phyloP scores from a whole-genome alignment of 2,329 filamentous ascomycete genomes.

The Fusarium liriodendri region DNA sequence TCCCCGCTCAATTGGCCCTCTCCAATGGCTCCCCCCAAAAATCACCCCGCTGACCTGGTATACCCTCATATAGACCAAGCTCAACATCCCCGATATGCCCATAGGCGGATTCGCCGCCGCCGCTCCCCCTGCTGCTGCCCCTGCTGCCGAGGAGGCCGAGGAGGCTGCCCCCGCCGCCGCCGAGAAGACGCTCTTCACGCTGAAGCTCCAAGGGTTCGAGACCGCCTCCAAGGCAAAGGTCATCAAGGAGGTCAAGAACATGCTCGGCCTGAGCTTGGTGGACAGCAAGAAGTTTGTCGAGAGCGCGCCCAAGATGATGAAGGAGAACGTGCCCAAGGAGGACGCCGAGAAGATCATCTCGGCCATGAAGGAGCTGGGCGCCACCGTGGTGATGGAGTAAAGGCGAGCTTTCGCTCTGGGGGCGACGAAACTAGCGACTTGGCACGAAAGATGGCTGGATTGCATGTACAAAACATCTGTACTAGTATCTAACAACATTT shows the following conservation, averaged over 20 bases:
- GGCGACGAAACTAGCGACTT: conserved; percentile 38
- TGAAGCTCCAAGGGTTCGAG: conserved; percentile 94
- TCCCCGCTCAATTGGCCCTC: conserved; percentile 18
- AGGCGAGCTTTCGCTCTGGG: conserved; percentile 39
- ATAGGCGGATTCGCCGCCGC: conserved; percentile 89
- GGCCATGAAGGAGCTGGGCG: conserved; percentile 92
- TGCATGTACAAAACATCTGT: conserved; percentile 55
- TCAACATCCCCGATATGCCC: conserved; percentile 98
- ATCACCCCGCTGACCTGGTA: conserved; percentile 26
- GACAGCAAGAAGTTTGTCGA: conserved; percentile 99
- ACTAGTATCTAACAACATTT: conserved; percentile 50
- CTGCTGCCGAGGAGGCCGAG: conserved; percentile 82
- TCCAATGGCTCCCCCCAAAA: background rate
- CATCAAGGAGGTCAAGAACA: conserved; percentile 99
- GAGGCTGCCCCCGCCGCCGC: conserved; percentile 89
- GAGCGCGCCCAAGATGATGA: conserved; percentile 97
- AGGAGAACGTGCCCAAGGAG: conserved; percentile 98
- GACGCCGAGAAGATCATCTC: conserved; percentile 99
- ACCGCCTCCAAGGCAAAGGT: conserved; percentile 94
- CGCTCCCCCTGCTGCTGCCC: conserved; percentile 66
- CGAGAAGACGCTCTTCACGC: conserved; percentile 96
- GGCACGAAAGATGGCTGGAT: conserved; percentile 49
- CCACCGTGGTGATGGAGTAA: conserved; percentile 92
- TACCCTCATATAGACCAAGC: conserved; percentile 71
- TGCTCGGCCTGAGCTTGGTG: conserved; percentile 94